These are phyloP conservation scores for Clarkia xantiana DNA, from an alignment of 345 rosid genomes.

Conservation along the genomic window DNA sequence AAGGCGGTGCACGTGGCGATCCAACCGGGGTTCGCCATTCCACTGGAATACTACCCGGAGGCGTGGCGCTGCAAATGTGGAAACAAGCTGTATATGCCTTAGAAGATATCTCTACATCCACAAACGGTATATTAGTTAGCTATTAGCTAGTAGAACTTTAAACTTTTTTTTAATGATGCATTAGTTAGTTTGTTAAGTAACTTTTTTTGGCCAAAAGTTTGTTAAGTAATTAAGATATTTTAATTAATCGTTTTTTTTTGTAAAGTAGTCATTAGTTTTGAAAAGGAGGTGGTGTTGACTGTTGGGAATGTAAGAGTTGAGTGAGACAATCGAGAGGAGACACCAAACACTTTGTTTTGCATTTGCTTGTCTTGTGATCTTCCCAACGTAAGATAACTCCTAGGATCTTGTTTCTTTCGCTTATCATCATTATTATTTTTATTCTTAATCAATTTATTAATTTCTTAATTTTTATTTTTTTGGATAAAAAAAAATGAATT, in stretches of 20 bases:
- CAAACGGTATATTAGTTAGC: too few species aligned
- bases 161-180: neutral
- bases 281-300: neutral
- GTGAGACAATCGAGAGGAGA: neutral
- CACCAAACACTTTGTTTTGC: neutral
- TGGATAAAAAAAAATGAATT: too few species aligned
- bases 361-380: neutral
- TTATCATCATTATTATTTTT: too few species aligned
- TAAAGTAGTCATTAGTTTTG: neutral
- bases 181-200: too few species aligned
- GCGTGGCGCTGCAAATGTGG: constrained; percentile 99
- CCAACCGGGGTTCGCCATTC: constrained; percentile 52
- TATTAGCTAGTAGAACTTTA: too few species aligned
- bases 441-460: too few species aligned
- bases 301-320: constrained; percentile 2
- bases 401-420: too few species aligned
- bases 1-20: constrained; percentile 77
- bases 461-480: too few species aligned
- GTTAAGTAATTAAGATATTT: too few species aligned
- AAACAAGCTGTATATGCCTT: constrained; percentile 68
- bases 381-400: too few species aligned
- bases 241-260: neutral
- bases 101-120: neutral
- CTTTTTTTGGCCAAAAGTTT: too few species aligned
- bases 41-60: constrained; percentile 89